Evolutionary conservation across 345 rosid genomes (phyloP).

Genomic region (Corymbia maculata): DNA sequence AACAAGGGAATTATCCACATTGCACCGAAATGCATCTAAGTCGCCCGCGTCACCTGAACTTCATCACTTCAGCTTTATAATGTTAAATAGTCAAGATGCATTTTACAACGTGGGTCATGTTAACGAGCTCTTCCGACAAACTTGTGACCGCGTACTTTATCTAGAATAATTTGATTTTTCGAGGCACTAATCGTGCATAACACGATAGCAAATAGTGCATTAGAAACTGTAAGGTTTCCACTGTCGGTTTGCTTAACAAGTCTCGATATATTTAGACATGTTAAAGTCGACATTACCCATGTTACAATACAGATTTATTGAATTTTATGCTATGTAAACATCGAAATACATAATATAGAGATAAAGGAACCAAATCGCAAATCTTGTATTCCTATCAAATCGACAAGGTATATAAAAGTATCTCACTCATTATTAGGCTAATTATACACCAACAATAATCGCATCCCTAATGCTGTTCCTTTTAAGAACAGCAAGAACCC

Average conservation of each 20-base stretch:
- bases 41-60: neutral
- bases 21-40: neutral
- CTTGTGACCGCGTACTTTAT: neutral
- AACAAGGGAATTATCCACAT: neutral
- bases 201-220: neutral
- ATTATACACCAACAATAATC: no score
- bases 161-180: neutral
- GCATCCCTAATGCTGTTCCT: no score
- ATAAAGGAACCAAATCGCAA: no score
- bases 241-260: neutral
- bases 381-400: no score
- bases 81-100: neutral
- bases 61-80: neutral
- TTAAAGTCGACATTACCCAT: neutral
- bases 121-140: neutral
- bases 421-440: no score
- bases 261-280: neutral
- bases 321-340: neutral
- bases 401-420: no score
- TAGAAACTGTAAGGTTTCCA: neutral
- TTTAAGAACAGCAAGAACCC: no score
- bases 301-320: neutral
- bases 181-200: accelerated
- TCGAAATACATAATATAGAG: neutral
- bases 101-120: no score